Evolutionary conservation across 208 protist species (phyloP).

Genomic region (Wallacemonas sp.): DNA sequence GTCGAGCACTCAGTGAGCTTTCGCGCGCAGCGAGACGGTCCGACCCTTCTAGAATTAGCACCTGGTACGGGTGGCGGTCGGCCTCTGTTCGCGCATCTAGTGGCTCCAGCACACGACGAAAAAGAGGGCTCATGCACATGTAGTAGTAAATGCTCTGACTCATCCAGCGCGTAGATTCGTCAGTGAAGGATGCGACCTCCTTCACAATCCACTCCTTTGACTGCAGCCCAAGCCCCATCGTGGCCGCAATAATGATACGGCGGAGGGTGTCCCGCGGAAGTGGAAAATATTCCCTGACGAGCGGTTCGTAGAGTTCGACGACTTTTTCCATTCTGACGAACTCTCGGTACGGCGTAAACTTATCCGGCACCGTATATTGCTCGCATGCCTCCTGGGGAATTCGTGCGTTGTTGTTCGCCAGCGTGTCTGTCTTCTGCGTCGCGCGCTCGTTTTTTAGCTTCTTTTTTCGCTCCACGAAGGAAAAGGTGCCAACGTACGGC

Average conservation of each 20-base stretch:
- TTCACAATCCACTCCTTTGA: slow-evolving; percentile 55
- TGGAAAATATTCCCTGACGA: slow-evolving; percentile 55
- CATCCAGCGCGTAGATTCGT: slow-evolving; percentile 60
- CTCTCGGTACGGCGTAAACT: slow-evolving; percentile 25
- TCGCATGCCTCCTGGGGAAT: slow-evolving; percentile 72
- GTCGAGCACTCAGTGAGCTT: slow-evolving; percentile 34
- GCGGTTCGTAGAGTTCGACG: slow-evolving; percentile 72
- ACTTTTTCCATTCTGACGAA: slow-evolving; percentile 60
- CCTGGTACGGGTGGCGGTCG: neutral
- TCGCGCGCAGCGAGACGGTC: slow-evolving; percentile 15
- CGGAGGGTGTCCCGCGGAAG: slow-evolving; percentile 49
- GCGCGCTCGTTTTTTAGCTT: slow-evolving; percentile 14
- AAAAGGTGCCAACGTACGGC: slow-evolving; percentile 74
- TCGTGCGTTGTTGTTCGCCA: slow-evolving; percentile 19
- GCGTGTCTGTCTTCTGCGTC: neutral
- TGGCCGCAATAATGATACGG: slow-evolving; percentile 74
- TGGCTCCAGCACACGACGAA: slow-evolving; percentile 61
- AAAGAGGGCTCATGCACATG: slow-evolving; percentile 70
- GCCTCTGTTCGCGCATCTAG: slow-evolving; percentile 48
- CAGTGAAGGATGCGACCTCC: slow-evolving; percentile 63
- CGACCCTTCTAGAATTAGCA: neutral
- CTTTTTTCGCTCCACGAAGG: slow-evolving; percentile 29
- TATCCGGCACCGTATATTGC: slow-evolving; percentile 14
- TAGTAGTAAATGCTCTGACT: slow-evolving; percentile 80
- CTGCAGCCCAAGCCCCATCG: slow-evolving; percentile 36